These are phyloP conservation scores for Arthrobotrys musiformis DNA, from an alignment of 2,329 filamentous ascomycete species.

Conservation along the genomic window DNA sequence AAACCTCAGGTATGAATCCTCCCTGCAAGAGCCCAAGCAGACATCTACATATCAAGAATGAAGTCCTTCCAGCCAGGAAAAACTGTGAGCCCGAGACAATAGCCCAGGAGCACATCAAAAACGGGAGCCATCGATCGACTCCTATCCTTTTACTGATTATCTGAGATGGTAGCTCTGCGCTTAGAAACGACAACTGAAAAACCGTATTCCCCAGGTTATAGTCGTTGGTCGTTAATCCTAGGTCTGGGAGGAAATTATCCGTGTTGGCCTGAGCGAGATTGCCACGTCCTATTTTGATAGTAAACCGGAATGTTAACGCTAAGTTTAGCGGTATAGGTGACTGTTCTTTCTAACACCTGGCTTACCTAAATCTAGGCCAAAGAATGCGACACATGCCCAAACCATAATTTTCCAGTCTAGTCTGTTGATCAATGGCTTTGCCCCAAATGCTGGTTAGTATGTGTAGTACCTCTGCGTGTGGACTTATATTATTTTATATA, in stretches of 20 bases:
- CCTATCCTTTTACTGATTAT: constrained; percentile 71
- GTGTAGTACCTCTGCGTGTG: too few relatives aligned
- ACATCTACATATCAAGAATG: constrained; percentile 64
- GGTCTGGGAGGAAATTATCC: constrained; percentile 11
- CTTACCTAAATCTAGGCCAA: constrained; percentile 36
- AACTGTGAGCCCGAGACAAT: constrained; percentile 67
- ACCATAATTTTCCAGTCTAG: constrained; percentile 31
- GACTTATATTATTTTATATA: too few relatives aligned
- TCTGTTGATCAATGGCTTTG: constrained; percentile 22
- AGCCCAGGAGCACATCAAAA: constrained; percentile 70
- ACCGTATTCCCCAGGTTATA: constrained; percentile 71
- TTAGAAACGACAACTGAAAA: constrained; percentile 68
- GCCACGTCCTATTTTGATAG: constrained; percentile 4
- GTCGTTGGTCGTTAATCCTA: constrained; percentile 31
- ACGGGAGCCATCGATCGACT: constrained; percentile 71
- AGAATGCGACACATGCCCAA: constrained; percentile 41
- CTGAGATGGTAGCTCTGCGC: constrained; percentile 72
- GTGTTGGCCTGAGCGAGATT: constrained; percentile 38
- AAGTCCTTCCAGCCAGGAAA: constrained; percentile 65
- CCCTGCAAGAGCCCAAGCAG: constrained; percentile 65
- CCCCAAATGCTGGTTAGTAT: too few relatives aligned
- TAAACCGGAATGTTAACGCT: not conserved
- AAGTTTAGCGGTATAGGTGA: not conserved
- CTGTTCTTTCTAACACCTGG: too few relatives aligned
- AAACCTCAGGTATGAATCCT: constrained; percentile 59